Conservation (phyloP, 345 rosid species). For the Nasturtium officinale region DNA sequence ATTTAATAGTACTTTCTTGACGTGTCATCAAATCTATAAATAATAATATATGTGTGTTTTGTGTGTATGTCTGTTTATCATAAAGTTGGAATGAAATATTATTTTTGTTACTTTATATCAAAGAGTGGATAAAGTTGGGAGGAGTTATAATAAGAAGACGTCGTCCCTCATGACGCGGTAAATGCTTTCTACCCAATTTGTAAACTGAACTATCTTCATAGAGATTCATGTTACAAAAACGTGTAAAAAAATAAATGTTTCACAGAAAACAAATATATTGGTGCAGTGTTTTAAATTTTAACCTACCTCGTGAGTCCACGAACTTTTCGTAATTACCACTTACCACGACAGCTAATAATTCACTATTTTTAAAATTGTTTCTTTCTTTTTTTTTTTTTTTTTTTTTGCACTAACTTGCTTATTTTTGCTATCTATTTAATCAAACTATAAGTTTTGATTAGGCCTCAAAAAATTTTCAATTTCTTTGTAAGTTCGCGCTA, state of each 20-base stretch:
- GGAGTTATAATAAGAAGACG: slow-evolving; percentile 42
- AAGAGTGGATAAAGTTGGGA: slow-evolving; percentile 8
- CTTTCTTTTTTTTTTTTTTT: background rate
- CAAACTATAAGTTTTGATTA: too few relatives aligned
- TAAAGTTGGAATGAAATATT: background rate
- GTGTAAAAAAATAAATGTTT: slow-evolving; percentile 36
- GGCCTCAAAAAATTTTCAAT: too few relatives aligned
- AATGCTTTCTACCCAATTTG: slow-evolving; percentile 52
- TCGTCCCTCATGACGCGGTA: slow-evolving; percentile 76
- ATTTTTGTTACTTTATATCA: background rate
- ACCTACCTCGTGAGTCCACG: slow-evolving; percentile 68
- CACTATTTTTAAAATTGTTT: background rate
- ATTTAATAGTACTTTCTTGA: background rate
- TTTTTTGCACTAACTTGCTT: slow-evolving; percentile 14
- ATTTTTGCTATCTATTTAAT: too few relatives aligned
- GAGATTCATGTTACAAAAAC: slow-evolving; percentile 35
- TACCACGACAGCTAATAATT: slow-evolving; percentile 18
- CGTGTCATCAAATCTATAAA: background rate
- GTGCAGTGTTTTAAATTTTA: slow-evolving; percentile 28
- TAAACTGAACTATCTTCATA: slow-evolving; percentile 33
- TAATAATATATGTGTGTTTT: too few relatives aligned
- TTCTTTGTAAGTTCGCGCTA: too few relatives aligned
- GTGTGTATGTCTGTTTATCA: background rate
- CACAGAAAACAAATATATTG: background rate
- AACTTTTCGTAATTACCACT: slow-evolving; percentile 36